Conservation (phyloP, 768 basidiomycete genomes). For the Dictyophora rubrovolvata region DNA sequence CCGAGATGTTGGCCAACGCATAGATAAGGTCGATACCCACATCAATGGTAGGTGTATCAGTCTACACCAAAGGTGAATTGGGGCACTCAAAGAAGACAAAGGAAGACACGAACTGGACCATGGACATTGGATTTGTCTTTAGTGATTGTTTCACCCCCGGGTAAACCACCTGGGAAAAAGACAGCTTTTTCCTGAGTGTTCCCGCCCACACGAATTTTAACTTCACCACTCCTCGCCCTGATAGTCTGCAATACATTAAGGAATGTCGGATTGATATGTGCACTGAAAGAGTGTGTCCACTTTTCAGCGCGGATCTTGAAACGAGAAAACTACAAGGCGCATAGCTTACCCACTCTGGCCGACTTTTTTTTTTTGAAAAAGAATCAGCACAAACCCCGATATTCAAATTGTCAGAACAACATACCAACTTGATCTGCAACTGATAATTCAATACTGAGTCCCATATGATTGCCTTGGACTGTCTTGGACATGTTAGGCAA, state of each 20-base stretch:
- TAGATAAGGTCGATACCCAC: slow-evolving; percentile 60
- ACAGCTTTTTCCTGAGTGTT: slow-evolving; percentile 58
- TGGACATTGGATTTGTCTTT: slow-evolving; percentile 30
- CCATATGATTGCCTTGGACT: slow-evolving; percentile 50
- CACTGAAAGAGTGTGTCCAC: background rate
- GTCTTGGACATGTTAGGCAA: slow-evolving; percentile 29
- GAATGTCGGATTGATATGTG: slow-evolving; percentile 49
- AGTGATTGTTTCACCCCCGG: slow-evolving; percentile 37
- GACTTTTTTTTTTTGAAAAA: slow-evolving; percentile 24
- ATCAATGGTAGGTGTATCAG: slow-evolving; percentile 56
- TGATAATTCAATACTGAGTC: slow-evolving; percentile 71
- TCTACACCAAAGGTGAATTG: slow-evolving; percentile 34
- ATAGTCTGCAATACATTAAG: slow-evolving; percentile 74
- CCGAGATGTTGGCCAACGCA: slow-evolving; percentile 49
- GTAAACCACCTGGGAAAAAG: slow-evolving; percentile 36
- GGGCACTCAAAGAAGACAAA: background rate
- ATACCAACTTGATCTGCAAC: slow-evolving; percentile 55
- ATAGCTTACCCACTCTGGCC: slow-evolving; percentile 37
- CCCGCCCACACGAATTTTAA: slow-evolving; percentile 65
- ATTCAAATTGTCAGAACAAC: slow-evolving; percentile 18
- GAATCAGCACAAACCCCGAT: slow-evolving; percentile 8
- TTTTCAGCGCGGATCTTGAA: background rate
- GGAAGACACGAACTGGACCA: slow-evolving; percentile 30
- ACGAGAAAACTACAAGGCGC: background rate
- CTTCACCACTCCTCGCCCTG: slow-evolving; percentile 48